Percentiles rank a stretch among this genome's conserved stretches.
Evolutionary conservation across 2,329 filamentous ascomycete species (phyloP).

Genomic region (Aphanocladium album): DNA sequence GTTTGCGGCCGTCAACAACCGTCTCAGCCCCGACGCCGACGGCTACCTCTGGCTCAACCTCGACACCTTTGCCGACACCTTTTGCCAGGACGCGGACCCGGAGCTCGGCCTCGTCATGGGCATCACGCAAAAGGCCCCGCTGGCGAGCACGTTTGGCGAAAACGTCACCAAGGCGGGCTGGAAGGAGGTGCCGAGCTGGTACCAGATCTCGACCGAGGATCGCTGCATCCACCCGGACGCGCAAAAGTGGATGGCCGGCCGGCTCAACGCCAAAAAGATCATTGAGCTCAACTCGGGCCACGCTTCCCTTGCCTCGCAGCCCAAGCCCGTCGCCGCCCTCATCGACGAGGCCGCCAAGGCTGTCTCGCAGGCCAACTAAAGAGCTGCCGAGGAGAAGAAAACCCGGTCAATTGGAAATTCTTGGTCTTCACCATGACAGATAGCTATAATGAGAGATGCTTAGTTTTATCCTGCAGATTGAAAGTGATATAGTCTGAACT

Average conservation of each 20-base stretch:
- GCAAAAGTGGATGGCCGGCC: neutral
- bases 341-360: conserved; percentile 6
- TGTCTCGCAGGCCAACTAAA: neutral
- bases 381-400: neutral
- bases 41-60: conserved; percentile 8
- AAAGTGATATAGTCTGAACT: neutral
- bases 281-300: conserved; percentile 7
- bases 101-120: conserved; percentile 6
- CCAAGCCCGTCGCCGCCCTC: conserved; percentile 1
- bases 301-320: conserved; percentile 2
- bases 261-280: conserved; percentile 3
- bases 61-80: conserved; percentile 6
- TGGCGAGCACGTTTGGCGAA: conserved; percentile 8
- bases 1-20: conserved; percentile 3
- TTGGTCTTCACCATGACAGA: neutral
- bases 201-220: conserved; percentile 9
- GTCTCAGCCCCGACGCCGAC: neutral
- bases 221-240: conserved; percentile 10
- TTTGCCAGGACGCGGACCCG: conserved; percentile 2
- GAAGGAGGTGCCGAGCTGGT: conserved; percentile 8
- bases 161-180: conserved; percentile 4
- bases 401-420: too few species aligned
- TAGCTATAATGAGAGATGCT: neutral
- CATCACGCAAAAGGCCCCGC: conserved; percentile 8
- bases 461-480: neutral